Conservation (phyloP, 73 alveolate species). For the Durusdinium trenchii region DNA sequence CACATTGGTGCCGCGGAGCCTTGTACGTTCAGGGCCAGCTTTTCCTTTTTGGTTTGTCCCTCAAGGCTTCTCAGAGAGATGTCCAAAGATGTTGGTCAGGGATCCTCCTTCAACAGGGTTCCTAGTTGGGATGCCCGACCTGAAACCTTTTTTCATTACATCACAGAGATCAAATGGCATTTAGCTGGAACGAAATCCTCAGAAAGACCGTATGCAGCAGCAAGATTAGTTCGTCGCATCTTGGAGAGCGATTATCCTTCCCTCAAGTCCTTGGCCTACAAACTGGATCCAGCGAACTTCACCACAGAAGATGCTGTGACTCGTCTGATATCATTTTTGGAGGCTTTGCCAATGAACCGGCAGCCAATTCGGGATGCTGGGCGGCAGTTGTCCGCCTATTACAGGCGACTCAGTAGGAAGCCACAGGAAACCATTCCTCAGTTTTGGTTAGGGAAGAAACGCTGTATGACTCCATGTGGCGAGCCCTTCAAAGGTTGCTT, state of each 20-base stretch:
- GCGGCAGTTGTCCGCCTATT: not conserved
- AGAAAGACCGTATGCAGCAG: constrained; percentile 55
- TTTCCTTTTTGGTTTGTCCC: no score
- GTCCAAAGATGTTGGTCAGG: no score
- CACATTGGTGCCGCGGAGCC: no score
- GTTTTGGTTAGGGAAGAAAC: constrained; percentile 50
- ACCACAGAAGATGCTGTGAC: not conserved
- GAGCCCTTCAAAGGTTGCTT: constrained; percentile 24
- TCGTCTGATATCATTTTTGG: not conserved
- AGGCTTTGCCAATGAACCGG: constrained; percentile 11
- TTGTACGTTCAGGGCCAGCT: no score
- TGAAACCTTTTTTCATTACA: constrained; percentile 20
- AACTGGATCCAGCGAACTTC: constrained; percentile 20
- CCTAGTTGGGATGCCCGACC: constrained; percentile 21
- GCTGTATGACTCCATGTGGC: constrained; percentile 61
- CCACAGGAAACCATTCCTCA: constrained; percentile 27
- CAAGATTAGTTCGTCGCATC: not conserved
- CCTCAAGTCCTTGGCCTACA: not conserved
- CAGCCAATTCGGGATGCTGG: constrained; percentile 89
- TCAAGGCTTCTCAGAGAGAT: no score
- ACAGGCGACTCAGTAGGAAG: not conserved
- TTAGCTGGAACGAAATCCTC: constrained; percentile 18
- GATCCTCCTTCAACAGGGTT: not conserved
- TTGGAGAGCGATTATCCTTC: constrained; percentile 44
- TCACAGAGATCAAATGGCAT: constrained; percentile 45